These are phyloP conservation scores for Venturia carpophila DNA, from an alignment of 2,329 filamentous ascomycete genomes.

Conservation along the genomic window DNA sequence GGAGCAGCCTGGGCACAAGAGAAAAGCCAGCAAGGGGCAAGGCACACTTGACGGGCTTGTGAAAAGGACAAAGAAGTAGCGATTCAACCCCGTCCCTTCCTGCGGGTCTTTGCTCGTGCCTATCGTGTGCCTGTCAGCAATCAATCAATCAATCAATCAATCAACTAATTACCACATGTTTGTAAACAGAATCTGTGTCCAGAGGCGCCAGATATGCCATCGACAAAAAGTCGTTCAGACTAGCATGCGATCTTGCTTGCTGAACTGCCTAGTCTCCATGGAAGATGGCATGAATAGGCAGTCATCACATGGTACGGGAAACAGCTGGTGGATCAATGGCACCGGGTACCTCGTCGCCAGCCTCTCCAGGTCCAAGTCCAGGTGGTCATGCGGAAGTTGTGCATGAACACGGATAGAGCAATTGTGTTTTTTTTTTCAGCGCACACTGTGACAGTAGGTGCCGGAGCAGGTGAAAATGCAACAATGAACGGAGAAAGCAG, in stretches of 20 bases:
- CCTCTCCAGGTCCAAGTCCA: background rate
- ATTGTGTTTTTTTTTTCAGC: too few relatives aligned
- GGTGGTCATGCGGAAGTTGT: background rate
- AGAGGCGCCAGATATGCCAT: background rate
- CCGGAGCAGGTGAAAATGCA: too few relatives aligned
- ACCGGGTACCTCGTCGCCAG: background rate
- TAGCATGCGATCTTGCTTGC: background rate
- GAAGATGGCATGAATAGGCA: background rate
- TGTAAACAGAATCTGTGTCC: background rate
- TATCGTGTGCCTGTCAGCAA: background rate
- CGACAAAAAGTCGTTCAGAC: too few relatives aligned
- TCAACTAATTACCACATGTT: background rate
- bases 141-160: too few relatives aligned
- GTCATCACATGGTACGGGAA: slow-evolving; percentile 19
- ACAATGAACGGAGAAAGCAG: background rate
- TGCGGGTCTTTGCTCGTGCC: background rate
- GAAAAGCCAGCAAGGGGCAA: slow-evolving; percentile 18
- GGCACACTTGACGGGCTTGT: slow-evolving; percentile 20
- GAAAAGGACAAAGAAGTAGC: slow-evolving; percentile 19
- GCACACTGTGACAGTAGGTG: background rate
- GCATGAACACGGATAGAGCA: background rate
- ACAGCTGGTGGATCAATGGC: slow-evolving; percentile 34
- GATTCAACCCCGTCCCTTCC: background rate
- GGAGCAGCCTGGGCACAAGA: background rate
- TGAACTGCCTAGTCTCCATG: too few relatives aligned